Evolutionary conservation across 1,284 basidiomycete genomes (phyloP), one percentile per base, ranked within the genome.

Genomic region (Puccinia hordei): DNA sequence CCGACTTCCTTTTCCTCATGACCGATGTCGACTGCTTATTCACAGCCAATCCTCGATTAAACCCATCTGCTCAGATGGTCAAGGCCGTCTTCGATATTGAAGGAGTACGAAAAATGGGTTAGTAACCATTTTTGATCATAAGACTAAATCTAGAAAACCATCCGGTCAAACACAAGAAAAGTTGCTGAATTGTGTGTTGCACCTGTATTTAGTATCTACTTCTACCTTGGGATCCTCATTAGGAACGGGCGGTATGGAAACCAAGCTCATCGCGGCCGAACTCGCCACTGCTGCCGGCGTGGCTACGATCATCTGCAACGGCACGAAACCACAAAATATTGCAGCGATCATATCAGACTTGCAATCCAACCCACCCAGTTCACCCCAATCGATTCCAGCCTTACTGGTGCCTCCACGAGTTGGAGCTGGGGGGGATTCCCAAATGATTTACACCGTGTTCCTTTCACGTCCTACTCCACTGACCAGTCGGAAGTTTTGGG

Each of bases 221-320:
- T 90, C 90, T 2, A 98, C 95, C 0, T 88, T 96, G 6, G 97
- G 96, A 0, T 95, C 94, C 0, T 93, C 90, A 82, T 89, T 99
- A 15, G 97, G 96, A 0, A 99, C 97, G 1, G 97, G 96, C 0
- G 97, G 97, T 6, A 99, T 99, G 97, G 94, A 97, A 87, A 99
- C 97, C 8, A 99, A 99, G 85, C 90, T 99, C 81, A 97, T 99
- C 82, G 96, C 96, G 0, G 96, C 97, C 0, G 97, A 99, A 85
- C 93, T 99, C 19, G 95, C 96, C 0, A 97, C 93, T 0, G 95
- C 91, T 0, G 96, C 95, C 0, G 96, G 97, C 5, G 94, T 97
- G n/a, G 91, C 93, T 0, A 98, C 96, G 0, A 89, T 98, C 63
- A 93, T 99, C 83, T 90, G 91, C 71, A 92, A 92, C 46, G 66